Percentiles rank a stretch among this genome's conserved stretches.
Evolutionary conservation across 129 eudicot species (phyloP).

Genomic region (Ambrosia trifida): DNA sequence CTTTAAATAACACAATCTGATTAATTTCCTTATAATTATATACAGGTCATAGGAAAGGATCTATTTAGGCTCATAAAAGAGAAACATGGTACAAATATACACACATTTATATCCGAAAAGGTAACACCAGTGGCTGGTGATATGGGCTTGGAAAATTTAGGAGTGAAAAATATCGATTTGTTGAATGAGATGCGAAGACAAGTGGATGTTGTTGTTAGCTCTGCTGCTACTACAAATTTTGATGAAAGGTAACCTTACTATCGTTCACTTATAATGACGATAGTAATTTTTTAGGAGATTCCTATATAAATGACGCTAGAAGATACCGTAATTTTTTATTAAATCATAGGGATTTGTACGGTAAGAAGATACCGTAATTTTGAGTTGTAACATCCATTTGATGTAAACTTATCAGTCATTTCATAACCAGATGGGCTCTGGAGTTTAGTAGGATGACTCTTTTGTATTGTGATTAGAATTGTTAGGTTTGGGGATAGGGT

Average conservation of each 20-base stretch:
- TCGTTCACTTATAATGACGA: neutral
- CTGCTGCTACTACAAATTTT: slow-evolving; percentile 80
- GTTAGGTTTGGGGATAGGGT: too few relatives aligned
- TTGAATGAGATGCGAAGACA: slow-evolving; percentile 60
- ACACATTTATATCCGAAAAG: slow-evolving; percentile 44
- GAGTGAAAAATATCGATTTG: slow-evolving; percentile 44
- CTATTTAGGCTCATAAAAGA: slow-evolving; percentile 64
- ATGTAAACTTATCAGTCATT: too few relatives aligned
- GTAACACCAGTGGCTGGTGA: slow-evolving; percentile 63
- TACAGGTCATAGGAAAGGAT: slow-evolving; percentile 55
- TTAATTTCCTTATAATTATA: neutral
- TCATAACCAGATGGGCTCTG: too few relatives aligned
- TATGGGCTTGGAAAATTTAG: slow-evolving; percentile 55
- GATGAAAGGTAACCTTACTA: slow-evolving; percentile 62
- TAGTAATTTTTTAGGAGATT: neutral
- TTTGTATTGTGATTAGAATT: too few relatives aligned
- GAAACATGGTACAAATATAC: slow-evolving; percentile 41
- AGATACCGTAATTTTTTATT: too few relatives aligned
- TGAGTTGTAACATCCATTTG: too few relatives aligned
- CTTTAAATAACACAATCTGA: too few relatives aligned
- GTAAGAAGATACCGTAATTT: too few relatives aligned
- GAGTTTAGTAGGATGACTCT: too few relatives aligned
- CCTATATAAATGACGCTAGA: too few relatives aligned
- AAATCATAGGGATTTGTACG: neutral
- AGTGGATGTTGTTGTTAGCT: slow-evolving; percentile 66